Evolutionary conservation across 108 stramenopile species (phyloP).

Genomic region (Seminavis robusta): DNA sequence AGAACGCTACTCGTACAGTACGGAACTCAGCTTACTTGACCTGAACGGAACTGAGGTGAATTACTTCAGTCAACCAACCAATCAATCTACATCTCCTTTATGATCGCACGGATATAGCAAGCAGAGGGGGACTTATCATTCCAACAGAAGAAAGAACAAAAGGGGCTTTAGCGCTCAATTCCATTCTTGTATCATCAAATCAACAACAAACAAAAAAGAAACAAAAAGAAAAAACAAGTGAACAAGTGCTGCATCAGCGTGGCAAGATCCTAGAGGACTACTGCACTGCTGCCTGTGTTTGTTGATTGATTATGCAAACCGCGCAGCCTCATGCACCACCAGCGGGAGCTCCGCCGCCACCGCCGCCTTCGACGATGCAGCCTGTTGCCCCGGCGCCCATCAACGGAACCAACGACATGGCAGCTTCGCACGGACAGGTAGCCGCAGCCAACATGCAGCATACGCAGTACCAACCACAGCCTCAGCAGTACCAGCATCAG

Average conservation of each 20-base stretch:
- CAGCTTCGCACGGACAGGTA: background rate
- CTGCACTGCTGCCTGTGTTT: too few relatives aligned
- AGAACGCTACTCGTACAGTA: too few relatives aligned
- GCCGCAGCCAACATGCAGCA: conserved; percentile 22
- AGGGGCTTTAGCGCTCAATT: too few relatives aligned
- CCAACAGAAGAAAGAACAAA: too few relatives aligned
- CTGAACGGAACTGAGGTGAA: too few relatives aligned
- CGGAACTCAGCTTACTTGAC: too few relatives aligned
- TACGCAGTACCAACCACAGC: conserved; percentile 22
- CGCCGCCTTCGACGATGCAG: conserved; percentile 15
- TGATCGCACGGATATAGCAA: too few relatives aligned
- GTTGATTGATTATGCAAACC: conserved; percentile 6
- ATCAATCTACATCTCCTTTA: too few relatives aligned
- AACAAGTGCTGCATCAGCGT: too few relatives aligned
- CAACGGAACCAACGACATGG: conserved; percentile 3
- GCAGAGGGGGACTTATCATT: too few relatives aligned
- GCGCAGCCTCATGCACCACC: conserved; percentile 32
- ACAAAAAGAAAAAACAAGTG: background rate
- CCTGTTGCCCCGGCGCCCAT: conserved; percentile 20
- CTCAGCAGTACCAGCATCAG: conserved; percentile 14
- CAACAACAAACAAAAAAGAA: background rate
- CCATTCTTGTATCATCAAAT: background rate
- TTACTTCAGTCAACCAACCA: too few relatives aligned
- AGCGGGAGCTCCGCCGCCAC: background rate
- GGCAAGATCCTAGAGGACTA: too few relatives aligned